Evolutionary conservation across 2,329 filamentous ascomycete genomes (phyloP), one percentile per base, ranked within the genome.

Genomic region (Sporothrix humicola): DNA sequence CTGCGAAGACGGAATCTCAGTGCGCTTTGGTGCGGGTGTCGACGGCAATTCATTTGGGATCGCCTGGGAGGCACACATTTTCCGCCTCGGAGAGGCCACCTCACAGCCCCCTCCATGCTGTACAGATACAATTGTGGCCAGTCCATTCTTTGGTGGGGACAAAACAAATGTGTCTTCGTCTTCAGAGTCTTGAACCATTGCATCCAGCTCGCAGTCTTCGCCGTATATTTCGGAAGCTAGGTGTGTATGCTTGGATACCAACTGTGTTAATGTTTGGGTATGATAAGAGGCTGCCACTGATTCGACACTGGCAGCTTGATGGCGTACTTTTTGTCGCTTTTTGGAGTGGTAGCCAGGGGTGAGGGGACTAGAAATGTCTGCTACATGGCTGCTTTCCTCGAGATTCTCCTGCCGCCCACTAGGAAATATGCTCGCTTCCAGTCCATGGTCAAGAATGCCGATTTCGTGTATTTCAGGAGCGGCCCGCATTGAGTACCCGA

Each of bases 1-100:
- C 74, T 83, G 81, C 0, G 85, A 86, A 0, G 84, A 85, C 1
- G 84, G 84, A 7, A 86, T 83, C 75, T 86, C 84, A 50, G 77
- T 77, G 54, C 76, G 78, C 78, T 0, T 9, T 23, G 61, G 31
- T 4, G 7, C 68, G 4, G 73, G 72, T 3, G 74, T 73, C 2
- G 56, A 37, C 2, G n/a, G 2, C 7, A 50, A 26, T 26, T 20
- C 26, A 12, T 20, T 52, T 31, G 58, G 13, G 2, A 44, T 4
- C n/a, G 13, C 4, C 5, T 42, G 31, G 1, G 12, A 31, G 3
- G 31, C 23, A 10, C 42, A 42, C 3, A 42, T 17, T n/a, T 37
- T 37, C 31, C 31, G 31, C 31, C 31, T 37, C 7, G 31, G 31
- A 37, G 31, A 37, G 7, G 31, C 31, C 31, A 37, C 31, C 31